These are phyloP conservation scores for Leishmania arabica DNA, from an alignment of 208 protist species.

Conservation along the genomic window DNA sequence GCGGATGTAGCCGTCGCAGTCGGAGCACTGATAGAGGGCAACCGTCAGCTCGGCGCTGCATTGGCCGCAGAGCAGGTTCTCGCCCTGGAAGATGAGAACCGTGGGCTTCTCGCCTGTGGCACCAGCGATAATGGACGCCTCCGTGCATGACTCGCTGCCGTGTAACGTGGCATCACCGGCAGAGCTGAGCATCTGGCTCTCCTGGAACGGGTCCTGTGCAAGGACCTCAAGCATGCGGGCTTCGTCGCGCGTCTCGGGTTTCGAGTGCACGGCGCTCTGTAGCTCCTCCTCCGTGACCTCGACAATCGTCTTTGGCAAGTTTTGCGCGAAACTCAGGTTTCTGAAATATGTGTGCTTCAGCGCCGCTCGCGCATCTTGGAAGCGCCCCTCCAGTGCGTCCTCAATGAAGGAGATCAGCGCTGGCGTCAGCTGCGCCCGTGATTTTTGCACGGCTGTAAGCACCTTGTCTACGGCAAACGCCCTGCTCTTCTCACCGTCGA, in stretches of 20 bases:
- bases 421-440: slow-evolving; percentile 20
- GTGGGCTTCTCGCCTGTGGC: slow-evolving; percentile 25
- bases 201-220: slow-evolving; percentile 54
- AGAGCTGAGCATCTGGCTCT: slow-evolving; percentile 42
- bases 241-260: slow-evolving; percentile 55
- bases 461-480: slow-evolving; percentile 35
- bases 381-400: slow-evolving; percentile 37
- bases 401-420: slow-evolving; percentile 59
- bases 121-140: slow-evolving; percentile 18
- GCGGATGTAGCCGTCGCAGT: slow-evolving; percentile 55
- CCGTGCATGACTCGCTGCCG: slow-evolving; percentile 23
- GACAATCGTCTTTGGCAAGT: slow-evolving; percentile 27
- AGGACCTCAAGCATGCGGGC: slow-evolving; percentile 59
- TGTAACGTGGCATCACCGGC: slow-evolving; percentile 17
- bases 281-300: slow-evolving; percentile 48
- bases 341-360: slow-evolving; percentile 61
- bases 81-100: slow-evolving; percentile 39
- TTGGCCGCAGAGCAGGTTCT: slow-evolving; percentile 56
- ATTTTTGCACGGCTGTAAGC: slow-evolving; percentile 28
- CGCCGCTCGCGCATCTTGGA: slow-evolving; percentile 37
- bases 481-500: slow-evolving; percentile 4
- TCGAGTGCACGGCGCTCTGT: slow-evolving; percentile 40
- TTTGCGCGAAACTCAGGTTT: slow-evolving; percentile 1
- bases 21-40: slow-evolving; percentile 62
- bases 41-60: slow-evolving; percentile 60